Evolutionary conservation across 192 early-diverging fungal genomes (phyloP).

Genomic region (Umbelopsis ramanniana): DNA sequence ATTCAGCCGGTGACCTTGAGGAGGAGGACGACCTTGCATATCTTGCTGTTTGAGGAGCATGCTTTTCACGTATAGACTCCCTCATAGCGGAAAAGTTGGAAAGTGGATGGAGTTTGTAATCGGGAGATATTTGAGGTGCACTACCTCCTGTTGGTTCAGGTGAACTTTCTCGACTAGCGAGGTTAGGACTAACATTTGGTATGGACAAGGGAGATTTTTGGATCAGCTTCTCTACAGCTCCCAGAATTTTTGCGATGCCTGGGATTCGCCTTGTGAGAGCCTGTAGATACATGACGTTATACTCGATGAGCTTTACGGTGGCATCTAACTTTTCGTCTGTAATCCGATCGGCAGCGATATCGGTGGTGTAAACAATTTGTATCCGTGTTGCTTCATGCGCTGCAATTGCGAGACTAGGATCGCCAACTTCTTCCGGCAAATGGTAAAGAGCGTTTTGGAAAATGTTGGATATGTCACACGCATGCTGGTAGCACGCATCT

Average conservation of each 20-base stretch:
- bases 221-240: background rate
- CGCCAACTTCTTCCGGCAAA: background rate
- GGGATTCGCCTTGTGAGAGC: background rate
- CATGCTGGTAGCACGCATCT: slow-evolving; percentile 17
- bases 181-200: background rate
- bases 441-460: background rate
- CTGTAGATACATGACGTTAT: background rate
- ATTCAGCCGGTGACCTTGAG: background rate
- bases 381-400: slow-evolving; percentile 18
- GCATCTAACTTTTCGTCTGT: background rate
- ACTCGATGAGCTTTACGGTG: background rate
- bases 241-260: background rate
- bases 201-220: slow-evolving; percentile 5
- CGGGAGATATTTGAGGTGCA: slow-evolving; percentile 16
- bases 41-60: slow-evolving; percentile 19
- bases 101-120: slow-evolving; percentile 22
- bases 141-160: background rate
- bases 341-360: background rate
- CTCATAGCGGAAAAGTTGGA: slow-evolving; percentile 13
- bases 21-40: background rate
- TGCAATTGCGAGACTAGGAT: background rate
- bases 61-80: slow-evolving; percentile 12
- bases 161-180: slow-evolving; percentile 1
- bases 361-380: slow-evolving; percentile 2
- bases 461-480: slow-evolving; percentile 12